These are phyloP conservation scores for Carex cristatella DNA, from an alignment of 176 grass and related monocot species.

Conservation along the genomic window DNA sequence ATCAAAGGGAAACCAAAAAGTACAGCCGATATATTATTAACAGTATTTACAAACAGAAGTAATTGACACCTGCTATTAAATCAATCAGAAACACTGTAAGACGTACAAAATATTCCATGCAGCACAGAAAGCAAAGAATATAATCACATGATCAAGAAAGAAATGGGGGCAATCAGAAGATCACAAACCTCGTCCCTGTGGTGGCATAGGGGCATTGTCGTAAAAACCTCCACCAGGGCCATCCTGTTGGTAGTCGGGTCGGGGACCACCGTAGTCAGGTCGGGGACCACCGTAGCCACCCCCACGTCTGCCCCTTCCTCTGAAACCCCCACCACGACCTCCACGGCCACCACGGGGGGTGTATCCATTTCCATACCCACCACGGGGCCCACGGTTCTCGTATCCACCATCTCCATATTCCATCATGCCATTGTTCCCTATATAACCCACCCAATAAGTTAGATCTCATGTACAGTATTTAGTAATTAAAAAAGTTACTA, in stretches of 20 bases:
- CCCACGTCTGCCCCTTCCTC: constrained; percentile 55
- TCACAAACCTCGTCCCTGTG: constrained; percentile 43
- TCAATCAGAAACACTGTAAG: neutral
- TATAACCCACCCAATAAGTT: neutral
- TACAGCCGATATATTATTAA: neutral
- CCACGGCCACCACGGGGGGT: constrained; percentile 63
- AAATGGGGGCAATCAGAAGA: neutral
- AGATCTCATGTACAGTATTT: neutral
- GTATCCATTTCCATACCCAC: constrained; percentile 19
- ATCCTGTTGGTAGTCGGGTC: constrained; percentile 71
- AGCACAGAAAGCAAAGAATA: neutral
- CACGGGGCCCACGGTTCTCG: constrained; percentile 20
- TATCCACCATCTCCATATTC: constrained; percentile 20
- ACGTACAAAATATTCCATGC: neutral
- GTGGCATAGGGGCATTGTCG: constrained; percentile 49
- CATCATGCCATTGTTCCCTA: constrained; percentile 14
- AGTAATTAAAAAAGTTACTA: neutral
- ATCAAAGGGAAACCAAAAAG: neutral
- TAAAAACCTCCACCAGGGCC: constrained; percentile 37
- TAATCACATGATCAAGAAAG: neutral
- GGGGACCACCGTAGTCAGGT: constrained; percentile 52
- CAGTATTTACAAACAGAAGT: neutral
- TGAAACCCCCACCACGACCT: constrained; percentile 54
- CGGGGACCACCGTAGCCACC: constrained; percentile 39
- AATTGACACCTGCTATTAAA: neutral